Evolutionary conservation across 2,329 filamentous ascomycete species (phyloP).

Genomic region (Sphaerulina musiva): DNA sequence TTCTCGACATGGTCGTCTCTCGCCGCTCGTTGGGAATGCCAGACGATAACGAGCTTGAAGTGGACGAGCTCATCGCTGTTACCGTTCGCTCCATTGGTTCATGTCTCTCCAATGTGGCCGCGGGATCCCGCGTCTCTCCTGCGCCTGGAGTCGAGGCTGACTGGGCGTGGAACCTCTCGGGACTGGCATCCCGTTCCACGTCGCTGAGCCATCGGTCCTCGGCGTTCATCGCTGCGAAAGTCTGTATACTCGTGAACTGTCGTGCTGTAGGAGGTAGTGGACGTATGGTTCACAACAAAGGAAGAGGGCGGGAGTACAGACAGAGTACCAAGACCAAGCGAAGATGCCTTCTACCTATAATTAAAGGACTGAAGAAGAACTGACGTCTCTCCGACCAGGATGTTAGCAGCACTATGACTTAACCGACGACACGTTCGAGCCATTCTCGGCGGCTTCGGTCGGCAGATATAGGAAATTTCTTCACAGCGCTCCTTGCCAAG

Average conservation of each 20-base stretch:
- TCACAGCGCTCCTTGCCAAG: too few relatives aligned
- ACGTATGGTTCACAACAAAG: neutral
- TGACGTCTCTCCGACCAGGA: neutral
- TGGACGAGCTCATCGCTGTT: constrained; percentile 47
- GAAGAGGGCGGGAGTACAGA: neutral
- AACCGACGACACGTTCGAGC: neutral
- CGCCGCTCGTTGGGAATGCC: constrained; percentile 33
- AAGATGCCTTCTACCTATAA: neutral
- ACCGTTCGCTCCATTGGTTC: constrained; percentile 52
- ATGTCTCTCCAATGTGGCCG: constrained; percentile 29
- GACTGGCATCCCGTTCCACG: constrained; percentile 52
- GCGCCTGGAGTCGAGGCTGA: constrained; percentile 35
- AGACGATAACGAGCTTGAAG: constrained; percentile 38
- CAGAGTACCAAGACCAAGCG: neutral
- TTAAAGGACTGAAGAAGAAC: too few relatives aligned
- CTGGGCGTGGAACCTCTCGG: constrained; percentile 30
- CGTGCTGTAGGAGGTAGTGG: neutral
- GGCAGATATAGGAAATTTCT: constrained; percentile 1
- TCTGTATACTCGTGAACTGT: neutral
- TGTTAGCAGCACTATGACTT: constrained; percentile 2
- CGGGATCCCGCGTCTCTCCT: constrained; percentile 30
- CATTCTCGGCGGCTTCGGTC: constrained; percentile 2
- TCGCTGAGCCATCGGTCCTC: constrained; percentile 50
- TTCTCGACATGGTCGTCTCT: constrained; percentile 50
- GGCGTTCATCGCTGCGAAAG: constrained; percentile 46